These are phyloP conservation scores for Triticum urartu DNA, from an alignment of 176 grass and related monocot genomes.

Conservation along the genomic window DNA sequence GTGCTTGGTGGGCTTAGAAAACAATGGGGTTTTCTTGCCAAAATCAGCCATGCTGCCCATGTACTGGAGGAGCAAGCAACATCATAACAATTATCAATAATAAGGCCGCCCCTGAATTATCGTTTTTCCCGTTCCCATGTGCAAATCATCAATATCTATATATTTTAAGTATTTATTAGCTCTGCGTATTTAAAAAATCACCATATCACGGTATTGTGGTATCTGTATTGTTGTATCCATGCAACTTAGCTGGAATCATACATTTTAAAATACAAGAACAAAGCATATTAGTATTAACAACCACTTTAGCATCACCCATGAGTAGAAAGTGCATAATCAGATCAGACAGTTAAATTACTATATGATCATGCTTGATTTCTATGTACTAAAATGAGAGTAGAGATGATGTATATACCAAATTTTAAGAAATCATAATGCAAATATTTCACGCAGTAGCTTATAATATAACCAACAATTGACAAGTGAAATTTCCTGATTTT, in stretches of 20 bases:
- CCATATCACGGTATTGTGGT: background rate
- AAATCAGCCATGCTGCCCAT: background rate
- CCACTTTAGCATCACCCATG: conserved; percentile 9
- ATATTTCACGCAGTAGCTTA: background rate
- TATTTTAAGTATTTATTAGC: background rate
- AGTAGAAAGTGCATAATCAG: background rate
- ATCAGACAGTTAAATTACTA: background rate
- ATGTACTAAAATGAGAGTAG: background rate
- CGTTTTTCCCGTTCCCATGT: background rate
- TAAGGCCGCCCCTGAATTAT: too few relatives aligned
- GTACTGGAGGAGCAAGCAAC: background rate
- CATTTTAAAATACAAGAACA: background rate
- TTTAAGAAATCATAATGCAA: background rate
- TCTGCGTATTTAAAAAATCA: background rate
- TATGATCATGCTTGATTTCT: background rate
- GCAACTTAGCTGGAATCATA: background rate
- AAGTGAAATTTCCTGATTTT: background rate
- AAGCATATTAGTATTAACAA: background rate
- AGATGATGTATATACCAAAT: background rate
- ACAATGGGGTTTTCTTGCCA: background rate
- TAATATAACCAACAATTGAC: background rate
- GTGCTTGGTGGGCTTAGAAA: background rate
- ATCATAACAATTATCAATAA: background rate
- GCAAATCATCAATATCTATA: background rate
- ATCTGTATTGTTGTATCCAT: background rate